Evolutionary conservation across 371 early-diverging fungal species (phyloP).

Genomic region (Mortierella sp.): DNA sequence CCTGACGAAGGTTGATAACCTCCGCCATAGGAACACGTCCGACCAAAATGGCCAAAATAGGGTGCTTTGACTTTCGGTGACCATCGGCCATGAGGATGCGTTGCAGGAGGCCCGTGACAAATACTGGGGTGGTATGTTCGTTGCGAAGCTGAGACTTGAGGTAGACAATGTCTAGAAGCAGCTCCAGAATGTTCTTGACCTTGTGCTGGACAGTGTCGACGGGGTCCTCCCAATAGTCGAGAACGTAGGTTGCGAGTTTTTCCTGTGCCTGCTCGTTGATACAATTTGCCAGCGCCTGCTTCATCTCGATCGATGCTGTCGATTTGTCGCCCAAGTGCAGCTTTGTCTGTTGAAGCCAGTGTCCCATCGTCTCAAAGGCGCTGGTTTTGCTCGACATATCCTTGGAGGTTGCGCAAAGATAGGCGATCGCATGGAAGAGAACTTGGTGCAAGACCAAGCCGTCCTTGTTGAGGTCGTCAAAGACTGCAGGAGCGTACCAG

Average conservation of each 20-base stretch:
- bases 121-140: slow-evolving; percentile 56
- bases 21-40: slow-evolving; percentile 68
- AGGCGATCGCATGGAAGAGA: slow-evolving; percentile 62
- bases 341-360: slow-evolving; percentile 75
- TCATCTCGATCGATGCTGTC: slow-evolving; percentile 35
- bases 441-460: slow-evolving; percentile 58
- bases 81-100: slow-evolving; percentile 69
- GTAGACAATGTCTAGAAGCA: slow-evolving; percentile 67
- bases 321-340: slow-evolving; percentile 55
- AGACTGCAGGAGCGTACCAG: slow-evolving; percentile 57
- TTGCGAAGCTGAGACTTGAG: slow-evolving; percentile 54
- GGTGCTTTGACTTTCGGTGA: slow-evolving; percentile 79
- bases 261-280: slow-evolving; percentile 64
- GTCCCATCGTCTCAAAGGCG: slow-evolving; percentile 82
- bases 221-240: slow-evolving; percentile 89
- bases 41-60: slow-evolving; percentile 75
- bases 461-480: slow-evolving; percentile 25
- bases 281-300: slow-evolving; percentile 34
- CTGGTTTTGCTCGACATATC: slow-evolving; percentile 76
- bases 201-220: slow-evolving; percentile 83
- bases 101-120: slow-evolving; percentile 59
- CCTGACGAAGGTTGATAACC: slow-evolving; percentile 67
- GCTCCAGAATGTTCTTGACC: slow-evolving; percentile 74
- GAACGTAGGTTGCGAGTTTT: slow-evolving; percentile 73
- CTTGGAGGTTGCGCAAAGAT: slow-evolving; percentile 66